A percentile compares a stretch with the other conserved stretches of the same genome.
Evolutionary conservation across 2,329 filamentous ascomycete genomes (phyloP).

Genomic region (Madurella fahalii): DNA sequence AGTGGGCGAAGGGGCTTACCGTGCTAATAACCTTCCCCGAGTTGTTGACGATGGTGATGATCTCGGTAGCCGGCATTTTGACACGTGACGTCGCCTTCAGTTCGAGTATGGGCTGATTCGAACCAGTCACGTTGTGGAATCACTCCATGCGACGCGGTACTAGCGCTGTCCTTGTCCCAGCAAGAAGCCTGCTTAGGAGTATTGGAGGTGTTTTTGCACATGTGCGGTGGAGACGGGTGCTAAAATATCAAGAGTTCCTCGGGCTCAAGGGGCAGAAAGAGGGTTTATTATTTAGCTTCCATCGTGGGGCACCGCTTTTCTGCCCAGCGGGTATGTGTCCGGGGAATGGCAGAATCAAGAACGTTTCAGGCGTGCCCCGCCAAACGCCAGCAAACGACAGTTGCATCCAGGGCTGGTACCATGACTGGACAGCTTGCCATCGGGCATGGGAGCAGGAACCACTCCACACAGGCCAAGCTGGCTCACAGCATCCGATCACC

Average conservation of each 20-base stretch:
- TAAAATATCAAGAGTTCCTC: neutral
- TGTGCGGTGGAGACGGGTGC: no score
- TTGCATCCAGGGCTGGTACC: constrained; percentile 7
- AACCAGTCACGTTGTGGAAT: neutral
- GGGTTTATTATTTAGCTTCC: neutral
- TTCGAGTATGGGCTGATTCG: neutral
- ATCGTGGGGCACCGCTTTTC: neutral
- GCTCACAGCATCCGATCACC: constrained; percentile 6
- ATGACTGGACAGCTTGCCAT: constrained; percentile 16
- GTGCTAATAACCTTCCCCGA: constrained; percentile 89
- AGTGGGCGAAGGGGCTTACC: constrained; percentile 41
- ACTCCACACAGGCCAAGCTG: constrained; percentile 1
- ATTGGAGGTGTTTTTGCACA: no score
- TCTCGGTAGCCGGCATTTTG: constrained; percentile 47
- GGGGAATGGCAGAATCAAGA: constrained; percentile 5
- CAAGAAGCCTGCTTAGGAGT: neutral
- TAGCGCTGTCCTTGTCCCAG: neutral
- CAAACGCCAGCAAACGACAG: constrained; percentile 9
- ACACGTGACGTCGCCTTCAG: neutral
- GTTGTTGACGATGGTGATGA: constrained; percentile 83
- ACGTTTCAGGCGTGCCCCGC: constrained; percentile 16
- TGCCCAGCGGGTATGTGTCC: neutral
- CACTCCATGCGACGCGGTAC: constrained; percentile 2
- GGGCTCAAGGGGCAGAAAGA: neutral
- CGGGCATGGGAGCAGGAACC: constrained; percentile 17